Conservation (phyloP, 164 flowering plant species). For the Piper longum region DNA sequence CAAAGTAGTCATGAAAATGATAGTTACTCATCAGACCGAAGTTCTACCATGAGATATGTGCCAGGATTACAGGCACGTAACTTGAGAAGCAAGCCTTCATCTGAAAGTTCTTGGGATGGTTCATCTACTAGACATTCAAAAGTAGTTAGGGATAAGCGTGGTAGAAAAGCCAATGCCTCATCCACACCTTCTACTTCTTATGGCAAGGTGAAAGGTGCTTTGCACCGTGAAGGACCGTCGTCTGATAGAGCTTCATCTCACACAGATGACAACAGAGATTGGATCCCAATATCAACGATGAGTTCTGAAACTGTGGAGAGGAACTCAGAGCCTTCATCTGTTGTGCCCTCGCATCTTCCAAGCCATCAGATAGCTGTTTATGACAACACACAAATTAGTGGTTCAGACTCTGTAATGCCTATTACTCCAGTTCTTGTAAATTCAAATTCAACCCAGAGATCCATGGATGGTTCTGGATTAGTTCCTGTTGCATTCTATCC, state of each 20-base stretch:
- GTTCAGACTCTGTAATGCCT: constrained; percentile 55
- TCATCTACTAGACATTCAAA: constrained; percentile 48
- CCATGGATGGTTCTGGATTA: constrained; percentile 31
- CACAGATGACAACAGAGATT: constrained; percentile 49
- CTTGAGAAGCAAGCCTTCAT: constrained; percentile 44
- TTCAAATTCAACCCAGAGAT: constrained; percentile 43
- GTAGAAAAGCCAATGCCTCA: constrained; percentile 35
- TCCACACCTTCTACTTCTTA: constrained; percentile 17
- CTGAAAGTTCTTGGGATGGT: constrained; percentile 88
- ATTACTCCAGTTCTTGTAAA: constrained; percentile 51
- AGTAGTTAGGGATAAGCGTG: constrained; percentile 46
- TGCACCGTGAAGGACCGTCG: constrained; percentile 18
- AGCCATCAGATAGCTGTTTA: constrained; percentile 35
- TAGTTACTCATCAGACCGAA: constrained; percentile 34
- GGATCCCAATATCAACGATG: constrained; percentile 26
- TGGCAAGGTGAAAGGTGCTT: constrained; percentile 42
- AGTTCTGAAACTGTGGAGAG: constrained; percentile 31
- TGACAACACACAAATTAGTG: constrained; percentile 45
- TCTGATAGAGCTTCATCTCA: constrained; percentile 35
- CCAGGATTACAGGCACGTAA: constrained; percentile 34
- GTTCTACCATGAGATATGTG: constrained; percentile 23
- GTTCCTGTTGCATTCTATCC: constrained; percentile 62
- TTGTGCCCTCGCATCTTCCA: constrained; percentile 22
- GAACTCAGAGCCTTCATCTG: constrained; percentile 23
- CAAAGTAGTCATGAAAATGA: constrained; percentile 36